Evolutionary conservation across 2,329 filamentous ascomycete genomes (phyloP), one percentile per base, ranked within the genome.

Genomic region (Cadophora sp.): DNA sequence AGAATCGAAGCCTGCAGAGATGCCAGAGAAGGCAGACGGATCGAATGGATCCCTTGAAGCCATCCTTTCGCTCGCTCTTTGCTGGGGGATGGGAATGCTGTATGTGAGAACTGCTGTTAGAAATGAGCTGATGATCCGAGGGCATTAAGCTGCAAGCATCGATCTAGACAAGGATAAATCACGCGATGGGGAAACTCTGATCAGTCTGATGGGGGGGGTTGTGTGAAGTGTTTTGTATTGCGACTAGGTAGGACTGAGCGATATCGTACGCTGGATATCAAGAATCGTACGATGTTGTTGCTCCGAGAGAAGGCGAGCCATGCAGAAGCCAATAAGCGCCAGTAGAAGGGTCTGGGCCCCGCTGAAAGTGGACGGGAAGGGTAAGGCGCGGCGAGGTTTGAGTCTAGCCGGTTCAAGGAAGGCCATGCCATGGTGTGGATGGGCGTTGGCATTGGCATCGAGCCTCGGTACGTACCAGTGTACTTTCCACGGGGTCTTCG

Each of bases 11-110:
- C 68, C 70, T 33, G 71, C 67, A 45, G 72, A 72, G 58, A 72
- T 71, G 33, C 71, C 73, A 65, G 72, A 72, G 41, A 74, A 66
- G 18, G 68, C 43, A 41, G 73, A 68, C n/a, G 72, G 68, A 63
- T 76, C 72, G 62, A 74, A 69, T 8, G 70, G 62, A 58, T 65
- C 64, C 59, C 66, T 67, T 18, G 72, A 70, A 41, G 64, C 67
- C 72, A 75, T 75, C 59, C 8, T 39, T 53, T 53, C 20, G 45
- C 8, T 43, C 33, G 47, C n/a, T 18, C 53, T 36, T 56, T 27
- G 62, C 39, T 41, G 22, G 45, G 45, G 27, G 20, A 16, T 3
- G 43, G 58, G 9, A 16, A 43, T 27, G 45, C 45, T 43, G 51
- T 39, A 13, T 22, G 27, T 59, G 30, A 59, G 33, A 51, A 47